phyloP scores from a whole-genome alignment of 768 basidiomycete genomes.

The Boletus subparvulus region DNA sequence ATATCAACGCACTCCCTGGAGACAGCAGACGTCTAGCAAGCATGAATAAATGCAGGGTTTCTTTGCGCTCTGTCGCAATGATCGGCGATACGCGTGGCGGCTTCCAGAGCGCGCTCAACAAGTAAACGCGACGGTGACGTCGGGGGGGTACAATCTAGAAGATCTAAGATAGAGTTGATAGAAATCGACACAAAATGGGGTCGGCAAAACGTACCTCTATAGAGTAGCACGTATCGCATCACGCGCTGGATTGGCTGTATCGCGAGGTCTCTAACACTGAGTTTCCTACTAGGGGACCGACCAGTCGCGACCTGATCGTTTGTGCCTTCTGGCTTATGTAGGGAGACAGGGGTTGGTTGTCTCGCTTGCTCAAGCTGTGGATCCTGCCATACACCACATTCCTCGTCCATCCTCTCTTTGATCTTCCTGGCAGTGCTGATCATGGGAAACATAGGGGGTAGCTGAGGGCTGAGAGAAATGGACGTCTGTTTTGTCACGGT shows the following conservation, averaged over 20 bases:
- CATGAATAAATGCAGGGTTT: slow-evolving; percentile 45
- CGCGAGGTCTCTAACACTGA: slow-evolving; percentile 54
- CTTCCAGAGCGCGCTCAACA: slow-evolving; percentile 58
- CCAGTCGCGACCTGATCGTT: not conserved
- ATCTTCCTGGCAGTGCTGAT: slow-evolving; percentile 3
- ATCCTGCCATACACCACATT: not conserved
- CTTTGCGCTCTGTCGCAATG: slow-evolving; percentile 62
- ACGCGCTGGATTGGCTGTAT: slow-evolving; percentile 64
- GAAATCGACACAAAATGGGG: not conserved
- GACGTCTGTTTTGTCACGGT: slow-evolving; percentile 8
- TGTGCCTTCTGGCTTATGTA: not conserved
- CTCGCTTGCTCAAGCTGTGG: slow-evolving; percentile 1
- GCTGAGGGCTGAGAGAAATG: slow-evolving; percentile 3
- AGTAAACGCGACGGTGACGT: slow-evolving; percentile 50
- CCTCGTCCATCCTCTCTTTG: slow-evolving; percentile 4
- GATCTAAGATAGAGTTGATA: slow-evolving; percentile 38
- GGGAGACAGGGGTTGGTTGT: not conserved
- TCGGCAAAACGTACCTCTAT: slow-evolving; percentile 45
- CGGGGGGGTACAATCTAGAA: slow-evolving; percentile 48
- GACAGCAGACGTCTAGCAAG: slow-evolving; percentile 7
- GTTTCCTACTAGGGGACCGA: slow-evolving; percentile 18
- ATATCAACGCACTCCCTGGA: not conserved
- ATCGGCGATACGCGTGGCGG: slow-evolving; percentile 55
- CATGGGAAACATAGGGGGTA: slow-evolving; percentile 12
- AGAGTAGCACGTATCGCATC: slow-evolving; percentile 62